Conservation (phyloP, 2,329 filamentous ascomycete genomes). For the Aspergillus quadricinctus region DNA sequence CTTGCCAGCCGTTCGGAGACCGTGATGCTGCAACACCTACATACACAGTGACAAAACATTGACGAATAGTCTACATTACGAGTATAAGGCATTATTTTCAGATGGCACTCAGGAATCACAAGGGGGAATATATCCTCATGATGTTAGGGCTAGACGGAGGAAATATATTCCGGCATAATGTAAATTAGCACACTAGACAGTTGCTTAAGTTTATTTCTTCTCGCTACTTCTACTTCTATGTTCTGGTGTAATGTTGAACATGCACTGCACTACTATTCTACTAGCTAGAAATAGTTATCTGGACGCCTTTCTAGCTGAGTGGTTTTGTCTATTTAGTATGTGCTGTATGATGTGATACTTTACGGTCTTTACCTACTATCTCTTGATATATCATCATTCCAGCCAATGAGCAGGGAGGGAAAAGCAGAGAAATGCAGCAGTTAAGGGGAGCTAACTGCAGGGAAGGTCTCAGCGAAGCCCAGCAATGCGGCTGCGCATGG, state of each 20-base stretch:
- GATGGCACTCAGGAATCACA: background rate
- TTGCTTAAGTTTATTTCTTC: background rate
- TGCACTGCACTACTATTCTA: too few relatives aligned
- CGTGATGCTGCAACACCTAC: too few relatives aligned
- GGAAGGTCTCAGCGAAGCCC: background rate
- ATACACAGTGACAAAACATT: too few relatives aligned
- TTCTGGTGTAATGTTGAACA: too few relatives aligned
- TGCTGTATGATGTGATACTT: too few relatives aligned
- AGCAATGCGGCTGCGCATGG: background rate
- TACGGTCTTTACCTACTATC: too few relatives aligned
- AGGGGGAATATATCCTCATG: background rate
- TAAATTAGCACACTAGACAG: background rate
- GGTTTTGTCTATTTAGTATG: too few relatives aligned
- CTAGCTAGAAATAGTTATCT: too few relatives aligned
- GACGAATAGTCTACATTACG: too few relatives aligned
- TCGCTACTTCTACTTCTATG: background rate
- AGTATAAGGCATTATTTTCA: background rate
- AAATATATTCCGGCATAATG: background rate
- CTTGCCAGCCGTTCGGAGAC: too few relatives aligned
- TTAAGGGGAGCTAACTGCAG: background rate
- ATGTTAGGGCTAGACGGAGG: background rate
- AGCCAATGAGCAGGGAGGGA: background rate
- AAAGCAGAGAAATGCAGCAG: background rate
- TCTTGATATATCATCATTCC: too few relatives aligned
- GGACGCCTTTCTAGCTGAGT: too few relatives aligned